Evolutionary conservation across 768 basidiomycete species (phyloP), one percentile per base, ranked within the genome.

Genomic region (Tulasnella sp.): DNA sequence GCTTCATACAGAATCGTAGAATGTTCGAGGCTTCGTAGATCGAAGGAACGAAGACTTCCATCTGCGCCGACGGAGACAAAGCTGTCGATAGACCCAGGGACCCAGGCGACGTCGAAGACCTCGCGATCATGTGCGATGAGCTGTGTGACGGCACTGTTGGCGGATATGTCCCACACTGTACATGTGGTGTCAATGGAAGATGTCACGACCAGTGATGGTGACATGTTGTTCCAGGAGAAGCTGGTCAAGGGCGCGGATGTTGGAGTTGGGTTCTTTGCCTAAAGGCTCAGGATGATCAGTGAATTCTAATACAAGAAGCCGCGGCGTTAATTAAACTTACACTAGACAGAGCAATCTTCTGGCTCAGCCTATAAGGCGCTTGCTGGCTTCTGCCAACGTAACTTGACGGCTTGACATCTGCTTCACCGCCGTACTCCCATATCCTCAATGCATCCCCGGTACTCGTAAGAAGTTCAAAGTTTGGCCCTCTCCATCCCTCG

Each of bases 61-160:
- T 99, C 96, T 29, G 95, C 95, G 23, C 96, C 96, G 24, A 98
- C 96, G 4, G 93, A 96, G 38, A 97, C 93, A 70, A 99, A 99
- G 64, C 97, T 91, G 69, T 98, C 93, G 11, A 90, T 91, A 8
- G 91, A 94, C 24, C 84, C 82, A 4, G 96, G 96, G 11, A 97
- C 80, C 95, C 96, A 99, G n/a, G 92, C 93, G 43, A 96, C 93
- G 69, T 97, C 93, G 73, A 94, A 95, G 13, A 92, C 93, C 73
- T 94, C 87, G 49, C 89, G 83, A 76, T 97, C 93, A 72, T 96
- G 95, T 0, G 95, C 93, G 67, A 96, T 95, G 62, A 99, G 82
- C 71, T 98, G 96, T 2, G 96, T 99, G 69, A 98, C 82, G 24
- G 96, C 95, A 5, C 87, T 85, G 24, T 84, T 81, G 3, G 90